Evolutionary conservation across 768 basidiomycete genomes (phyloP).

Genomic region (Leucocoprinus sp.): DNA sequence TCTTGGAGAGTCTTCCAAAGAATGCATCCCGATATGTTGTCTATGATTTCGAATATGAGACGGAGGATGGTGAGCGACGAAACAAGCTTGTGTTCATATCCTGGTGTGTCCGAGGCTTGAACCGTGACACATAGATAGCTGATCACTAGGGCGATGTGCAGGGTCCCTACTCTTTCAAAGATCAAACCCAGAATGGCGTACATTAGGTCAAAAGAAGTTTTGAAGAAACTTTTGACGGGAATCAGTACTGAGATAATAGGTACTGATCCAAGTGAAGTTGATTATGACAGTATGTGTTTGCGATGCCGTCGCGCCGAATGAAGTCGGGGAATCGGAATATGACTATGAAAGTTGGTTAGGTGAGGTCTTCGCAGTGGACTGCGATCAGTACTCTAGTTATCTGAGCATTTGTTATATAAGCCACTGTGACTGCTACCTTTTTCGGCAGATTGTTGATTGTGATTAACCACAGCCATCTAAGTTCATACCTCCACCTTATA

Average conservation of each 20-base stretch:
- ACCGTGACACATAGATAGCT: no score
- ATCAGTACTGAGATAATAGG: slow-evolving; percentile 80
- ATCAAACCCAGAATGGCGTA: slow-evolving; percentile 92
- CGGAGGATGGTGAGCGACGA: slow-evolving; percentile 64
- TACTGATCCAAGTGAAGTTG: slow-evolving; percentile 69
- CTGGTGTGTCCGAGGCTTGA: slow-evolving; percentile 87
- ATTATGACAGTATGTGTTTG: slow-evolving; percentile 52
- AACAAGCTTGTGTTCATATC: slow-evolving; percentile 80
- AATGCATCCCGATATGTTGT: slow-evolving; percentile 80
- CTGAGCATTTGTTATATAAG: no score
- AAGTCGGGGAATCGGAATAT: slow-evolving; percentile 57
- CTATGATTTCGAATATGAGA: slow-evolving; percentile 83
- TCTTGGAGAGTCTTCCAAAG: slow-evolving; percentile 67
- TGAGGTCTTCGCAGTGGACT: slow-evolving; percentile 47
- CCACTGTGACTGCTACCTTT: no score
- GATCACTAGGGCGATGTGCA: slow-evolving; percentile 22
- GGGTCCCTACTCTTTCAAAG: slow-evolving; percentile 81
- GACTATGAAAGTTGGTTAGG: slow-evolving; percentile 82
- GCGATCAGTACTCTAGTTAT: not conserved
- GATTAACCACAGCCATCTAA: slow-evolving; percentile 24
- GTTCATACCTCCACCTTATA: slow-evolving; percentile 14
- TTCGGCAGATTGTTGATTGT: slow-evolving; percentile 11
- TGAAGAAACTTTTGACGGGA: slow-evolving; percentile 68
- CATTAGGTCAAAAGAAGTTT: slow-evolving; percentile 78
- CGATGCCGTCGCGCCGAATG: slow-evolving; percentile 36